Conservation (phyloP, 345 rosid genomes). For the Populus pruinosa region DNA sequence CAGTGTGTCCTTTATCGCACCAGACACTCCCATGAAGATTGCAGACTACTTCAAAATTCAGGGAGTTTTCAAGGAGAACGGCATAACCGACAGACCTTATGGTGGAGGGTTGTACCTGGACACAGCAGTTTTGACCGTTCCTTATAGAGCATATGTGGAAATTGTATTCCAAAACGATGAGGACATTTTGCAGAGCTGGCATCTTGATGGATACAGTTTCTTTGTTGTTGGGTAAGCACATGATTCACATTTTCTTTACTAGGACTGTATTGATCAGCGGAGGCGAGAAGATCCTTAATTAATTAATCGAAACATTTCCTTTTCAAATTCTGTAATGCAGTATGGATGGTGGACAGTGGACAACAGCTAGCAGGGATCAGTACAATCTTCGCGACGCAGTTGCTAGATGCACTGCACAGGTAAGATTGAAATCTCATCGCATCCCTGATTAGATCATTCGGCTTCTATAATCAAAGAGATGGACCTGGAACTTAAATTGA, state of each 20-base stretch:
- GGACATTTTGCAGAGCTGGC: conserved; percentile 79
- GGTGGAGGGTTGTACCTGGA: conserved; percentile 62
- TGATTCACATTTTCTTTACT: background rate
- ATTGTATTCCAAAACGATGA: conserved; percentile 86
- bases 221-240: conserved; percentile 78
- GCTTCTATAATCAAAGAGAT: background rate
- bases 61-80: conserved; percentile 76
- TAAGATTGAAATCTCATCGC: conserved; percentile 7
- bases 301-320: background rate
- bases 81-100: conserved; percentile 61
- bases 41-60: conserved; percentile 85
- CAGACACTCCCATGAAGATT: conserved; percentile 85
- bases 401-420: conserved; percentile 78
- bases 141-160: conserved; percentile 70
- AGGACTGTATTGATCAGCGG: background rate
- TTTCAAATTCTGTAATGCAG: conserved; percentile 34
- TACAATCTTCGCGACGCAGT: conserved; percentile 88
- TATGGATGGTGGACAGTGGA: conserved; percentile 97
- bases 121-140: conserved; percentile 68
- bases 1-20: conserved; percentile 59
- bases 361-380: conserved; percentile 48
- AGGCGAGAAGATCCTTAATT: background rate
- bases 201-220: conserved; percentile 77
- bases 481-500: background rate
- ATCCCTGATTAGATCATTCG: background rate